phyloP scores from a whole-genome alignment of 768 basidiomycete species.

The Pleurotus eryngii region DNA sequence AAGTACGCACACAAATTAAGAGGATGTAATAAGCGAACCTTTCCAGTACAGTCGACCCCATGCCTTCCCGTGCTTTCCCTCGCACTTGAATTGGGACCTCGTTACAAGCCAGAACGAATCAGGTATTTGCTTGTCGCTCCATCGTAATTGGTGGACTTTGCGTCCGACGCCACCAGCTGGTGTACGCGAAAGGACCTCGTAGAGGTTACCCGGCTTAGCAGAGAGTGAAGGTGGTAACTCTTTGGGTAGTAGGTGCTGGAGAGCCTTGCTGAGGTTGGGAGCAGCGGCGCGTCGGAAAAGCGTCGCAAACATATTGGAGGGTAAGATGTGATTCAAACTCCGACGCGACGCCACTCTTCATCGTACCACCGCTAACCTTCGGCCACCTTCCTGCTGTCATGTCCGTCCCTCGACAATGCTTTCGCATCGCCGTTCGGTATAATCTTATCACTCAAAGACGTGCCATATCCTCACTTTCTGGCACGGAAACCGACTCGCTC shows the following conservation, averaged over 20 bases:
- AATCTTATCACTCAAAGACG: neutral
- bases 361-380: no score
- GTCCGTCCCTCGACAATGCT: slow-evolving; percentile 20
- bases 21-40: slow-evolving; percentile 42
- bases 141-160: slow-evolving; percentile 69
- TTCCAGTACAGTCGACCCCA: slow-evolving; percentile 82
- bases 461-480: neutral
- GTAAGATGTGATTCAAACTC: slow-evolving; percentile 16
- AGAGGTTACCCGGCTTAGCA: slow-evolving; percentile 59
- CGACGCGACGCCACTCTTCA: slow-evolving; percentile 12
- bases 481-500: slow-evolving; percentile 44
- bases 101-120: slow-evolving; percentile 78
- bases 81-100: slow-evolving; percentile 63
- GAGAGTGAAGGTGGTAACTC: slow-evolving; percentile 60
- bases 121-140: slow-evolving; percentile 63
- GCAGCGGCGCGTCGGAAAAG: slow-evolving; percentile 19
- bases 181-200: slow-evolving; percentile 66
- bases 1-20: neutral
- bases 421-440: slow-evolving; percentile 11
- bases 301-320: slow-evolving; percentile 33
- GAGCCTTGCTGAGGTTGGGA: slow-evolving; percentile 22
- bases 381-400: slow-evolving; percentile 1
- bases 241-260: slow-evolving; percentile 58
- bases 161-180: slow-evolving; percentile 67
- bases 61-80: slow-evolving; percentile 75